Base-by-base conservation (phyloP, 192 early-diverging fungal species). In the Linnemannia elongata region DNA sequence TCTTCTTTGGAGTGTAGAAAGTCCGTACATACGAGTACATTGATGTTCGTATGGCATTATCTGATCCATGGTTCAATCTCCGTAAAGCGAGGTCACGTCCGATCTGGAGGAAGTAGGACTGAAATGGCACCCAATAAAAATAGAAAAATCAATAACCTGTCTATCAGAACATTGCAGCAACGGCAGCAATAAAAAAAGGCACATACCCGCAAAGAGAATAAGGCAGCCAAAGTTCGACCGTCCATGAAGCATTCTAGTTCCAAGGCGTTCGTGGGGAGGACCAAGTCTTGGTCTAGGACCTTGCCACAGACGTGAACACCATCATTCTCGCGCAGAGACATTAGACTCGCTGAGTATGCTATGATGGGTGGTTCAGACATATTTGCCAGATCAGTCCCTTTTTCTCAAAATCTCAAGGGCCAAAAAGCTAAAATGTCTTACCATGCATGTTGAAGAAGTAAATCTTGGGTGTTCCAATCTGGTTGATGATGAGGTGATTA, bases 311-410 rank as follows among this genome's bases (percentile, higher is more conserved):
- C 60, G 39, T 68, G 60, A 63, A 38, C 76, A 44, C 76, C 76
- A 68, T 77, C 63, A n/a, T 77, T 1, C 42, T 69, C 76, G 9
- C n/a, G 41, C 12, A 77, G 30, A 5, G 76, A 77, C 76, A 77
- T 77, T 24, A 77, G 38, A 68, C 76, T 77, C n/a, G 76, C 76
- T 3, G 76, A 77, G 39, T 77, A 77, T 0, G 76, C 76, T 77
- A 44, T 77, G 1, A 4, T 77, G 42, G 45, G 76, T n/a, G n/a
- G n/a, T n/a, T n/a, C n/a, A n/a, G n/a, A n/a, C n/a, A n/a, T n/a
- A n/a, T n/a, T n/a, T n/a, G n/a, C n/a, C n/a, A n/a, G n/a, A n/a
- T n/a, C n/a, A n/a, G n/a, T n/a, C n/a, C n/a, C n/a, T n/a, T n/a
- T n/a, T n/a, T n/a, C n/a, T n/a, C n/a, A n/a, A n/a, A n/a, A n/a